Conservation (phyloP, 1,139 yeast species). For the Candida gigantensis region DNA sequence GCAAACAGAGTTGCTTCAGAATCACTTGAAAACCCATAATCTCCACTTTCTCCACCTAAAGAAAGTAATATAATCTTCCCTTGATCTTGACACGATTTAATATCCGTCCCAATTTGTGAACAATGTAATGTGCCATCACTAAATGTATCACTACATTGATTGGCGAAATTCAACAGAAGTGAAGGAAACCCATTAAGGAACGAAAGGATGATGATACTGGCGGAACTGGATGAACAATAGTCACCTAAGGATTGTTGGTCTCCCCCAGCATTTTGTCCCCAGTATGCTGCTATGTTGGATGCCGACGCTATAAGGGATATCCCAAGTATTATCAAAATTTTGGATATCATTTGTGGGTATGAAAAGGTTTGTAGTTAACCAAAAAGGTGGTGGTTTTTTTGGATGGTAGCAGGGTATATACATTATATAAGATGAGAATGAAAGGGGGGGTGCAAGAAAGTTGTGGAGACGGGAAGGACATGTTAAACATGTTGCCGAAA, state of each 20-base stretch:
- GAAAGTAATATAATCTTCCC: slow-evolving; percentile 73
- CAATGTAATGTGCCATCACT: slow-evolving; percentile 60
- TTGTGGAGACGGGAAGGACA: too few relatives aligned
- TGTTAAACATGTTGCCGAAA: too few relatives aligned
- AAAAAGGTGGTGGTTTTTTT: neutral
- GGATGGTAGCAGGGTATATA: neutral
- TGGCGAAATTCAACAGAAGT: slow-evolving; percentile 57
- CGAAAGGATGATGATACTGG: slow-evolving; percentile 68
- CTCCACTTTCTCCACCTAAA: slow-evolving; percentile 78
- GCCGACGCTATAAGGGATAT: slow-evolving; percentile 7
- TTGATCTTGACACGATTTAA: slow-evolving; percentile 65
- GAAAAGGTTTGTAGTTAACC: too few relatives aligned
- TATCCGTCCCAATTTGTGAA: slow-evolving; percentile 64
- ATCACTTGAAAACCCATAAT: slow-evolving; percentile 67
- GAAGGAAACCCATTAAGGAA: slow-evolving; percentile 63
- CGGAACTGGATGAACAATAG: slow-evolving; percentile 65
- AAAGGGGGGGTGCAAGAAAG: neutral
- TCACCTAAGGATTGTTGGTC: slow-evolving; percentile 57
- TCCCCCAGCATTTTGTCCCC: slow-evolving; percentile 87
- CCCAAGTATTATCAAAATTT: neutral
- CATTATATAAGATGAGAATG: neutral
- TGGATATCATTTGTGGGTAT: neutral
- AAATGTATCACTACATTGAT: slow-evolving; percentile 55
- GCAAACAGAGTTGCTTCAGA: slow-evolving; percentile 67
- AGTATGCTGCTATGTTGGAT: slow-evolving; percentile 55